phyloP scores from a whole-genome alignment of 2,329 filamentous ascomycete species.

The Monascus ruber region DNA sequence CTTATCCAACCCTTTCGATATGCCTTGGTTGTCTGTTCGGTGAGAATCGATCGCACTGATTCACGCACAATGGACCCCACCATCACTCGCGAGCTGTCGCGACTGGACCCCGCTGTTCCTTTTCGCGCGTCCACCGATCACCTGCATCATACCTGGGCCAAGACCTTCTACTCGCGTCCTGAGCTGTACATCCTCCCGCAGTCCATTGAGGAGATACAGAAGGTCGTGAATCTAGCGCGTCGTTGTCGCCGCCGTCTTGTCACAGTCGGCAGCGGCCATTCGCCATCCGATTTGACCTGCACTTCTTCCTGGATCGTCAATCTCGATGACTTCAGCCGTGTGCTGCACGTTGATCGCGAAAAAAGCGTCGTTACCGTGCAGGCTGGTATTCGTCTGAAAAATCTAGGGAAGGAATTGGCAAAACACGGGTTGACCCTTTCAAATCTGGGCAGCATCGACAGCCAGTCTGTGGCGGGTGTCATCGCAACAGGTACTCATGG shows the following conservation, averaged over 20 bases:
- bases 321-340: conserved; percentile 66
- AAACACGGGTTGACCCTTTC: conserved; percentile 70
- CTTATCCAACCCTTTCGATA: too few relatives aligned
- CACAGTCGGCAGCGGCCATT: conserved; percentile 83
- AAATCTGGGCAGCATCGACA: conserved; percentile 88
- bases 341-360: conserved; percentile 58
- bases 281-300: conserved; percentile 82
- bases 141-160: conserved; percentile 85
- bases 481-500: conserved; percentile 92
- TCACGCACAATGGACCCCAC: conserved; percentile 29
- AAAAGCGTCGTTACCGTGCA: conserved; percentile 63
- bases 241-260: conserved; percentile 70
- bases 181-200: conserved; percentile 85
- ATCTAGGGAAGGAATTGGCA: conserved; percentile 63
- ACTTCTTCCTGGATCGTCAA: conserved; percentile 93
- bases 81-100: conserved; percentile 45
- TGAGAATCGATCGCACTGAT: too few relatives aligned
- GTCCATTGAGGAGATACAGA: conserved; percentile 68
- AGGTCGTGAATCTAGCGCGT: conserved; percentile 68
- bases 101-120: conserved; percentile 51
- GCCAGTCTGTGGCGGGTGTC: conserved; percentile 84
- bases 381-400: conserved; percentile 73
- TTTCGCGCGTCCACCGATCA: conserved; percentile 66
- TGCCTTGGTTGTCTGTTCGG: too few relatives aligned
- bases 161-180: conserved; percentile 77